Conservation (phyloP, 768 basidiomycete species). For the Xerocomus brunneocitrinus region DNA sequence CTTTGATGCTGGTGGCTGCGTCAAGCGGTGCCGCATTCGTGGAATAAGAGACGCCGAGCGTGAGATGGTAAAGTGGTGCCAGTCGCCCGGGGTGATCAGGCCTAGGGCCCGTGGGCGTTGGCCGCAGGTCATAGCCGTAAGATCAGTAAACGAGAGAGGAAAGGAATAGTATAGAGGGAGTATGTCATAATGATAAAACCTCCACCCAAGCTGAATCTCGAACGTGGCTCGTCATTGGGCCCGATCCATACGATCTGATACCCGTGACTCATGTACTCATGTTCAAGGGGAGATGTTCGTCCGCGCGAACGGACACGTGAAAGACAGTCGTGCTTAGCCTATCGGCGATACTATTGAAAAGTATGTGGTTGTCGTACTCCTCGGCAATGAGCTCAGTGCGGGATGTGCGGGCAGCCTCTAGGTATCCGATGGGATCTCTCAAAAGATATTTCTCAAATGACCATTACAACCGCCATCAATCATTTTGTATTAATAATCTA, state of each 20-base stretch:
- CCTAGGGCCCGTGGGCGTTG: constrained; percentile 36
- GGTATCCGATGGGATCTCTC: background rate
- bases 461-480: too few species aligned
- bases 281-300: too few species aligned
- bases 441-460: too few species aligned
- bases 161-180: too few species aligned
- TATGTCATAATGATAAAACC: background rate
- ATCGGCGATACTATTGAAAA: background rate
- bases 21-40: constrained; percentile 34
- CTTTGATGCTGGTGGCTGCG: constrained; percentile 39
- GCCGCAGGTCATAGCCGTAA: constrained; percentile 40
- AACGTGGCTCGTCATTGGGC: constrained; percentile 57
- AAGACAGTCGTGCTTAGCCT: constrained; percentile 12
- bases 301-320: too few species aligned
- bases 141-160: constrained; percentile 31
- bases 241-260: constrained; percentile 35
- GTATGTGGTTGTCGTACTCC: background rate
- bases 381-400: background rate
- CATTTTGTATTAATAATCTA: too few species aligned
- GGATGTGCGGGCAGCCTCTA: background rate
- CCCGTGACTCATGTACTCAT: too few species aligned
- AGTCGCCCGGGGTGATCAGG: constrained; percentile 18
- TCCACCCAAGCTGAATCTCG: constrained; percentile 49
- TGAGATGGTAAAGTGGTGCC: constrained; percentile 60
- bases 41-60: constrained; percentile 51